A percentile compares a stretch with the other conserved stretches of the same genome.
phyloP scores from a whole-genome alignment of 164 flowering plant species.

The Aristolochia californica region DNA sequence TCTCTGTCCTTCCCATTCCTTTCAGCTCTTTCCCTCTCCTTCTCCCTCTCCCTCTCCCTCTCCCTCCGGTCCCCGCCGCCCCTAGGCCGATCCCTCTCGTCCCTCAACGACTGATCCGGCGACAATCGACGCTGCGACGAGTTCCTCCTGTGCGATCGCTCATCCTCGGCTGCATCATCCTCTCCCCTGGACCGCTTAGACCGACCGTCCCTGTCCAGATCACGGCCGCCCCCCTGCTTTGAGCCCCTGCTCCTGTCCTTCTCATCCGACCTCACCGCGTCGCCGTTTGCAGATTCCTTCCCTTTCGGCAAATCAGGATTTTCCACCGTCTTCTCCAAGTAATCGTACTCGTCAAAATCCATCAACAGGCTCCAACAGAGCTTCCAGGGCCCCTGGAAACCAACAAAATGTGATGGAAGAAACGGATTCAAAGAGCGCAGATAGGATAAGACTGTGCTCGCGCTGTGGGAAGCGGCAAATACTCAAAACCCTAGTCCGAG shows the following conservation, averaged over 20 bases:
- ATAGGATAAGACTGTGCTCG: too few relatives aligned
- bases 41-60: conserved; percentile 8
- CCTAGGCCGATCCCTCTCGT: conserved; percentile 26
- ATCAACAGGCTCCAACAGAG: conserved; percentile 11
- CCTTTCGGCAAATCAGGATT: conserved; percentile 17
- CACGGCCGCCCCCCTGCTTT: conserved; percentile 32
- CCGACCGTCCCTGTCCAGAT: conserved; percentile 18
- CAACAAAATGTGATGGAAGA: not conserved
- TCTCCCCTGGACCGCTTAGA: conserved; percentile 36
- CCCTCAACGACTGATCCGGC: conserved; percentile 14
- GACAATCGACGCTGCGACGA: conserved; percentile 10
- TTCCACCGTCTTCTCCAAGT: conserved; percentile 77
- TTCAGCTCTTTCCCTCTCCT: conserved; percentile 7
- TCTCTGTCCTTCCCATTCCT: conserved; percentile 10
- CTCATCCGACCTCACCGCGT: conserved; percentile 7
- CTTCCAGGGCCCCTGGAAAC: not conserved
- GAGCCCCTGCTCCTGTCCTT: conserved; percentile 29
- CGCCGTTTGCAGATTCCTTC: not conserved
- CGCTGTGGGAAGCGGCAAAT: too few relatives aligned
- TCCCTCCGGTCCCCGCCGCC: conserved; percentile 23
- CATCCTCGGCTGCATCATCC: conserved; percentile 16
- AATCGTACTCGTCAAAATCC: conserved; percentile 98
- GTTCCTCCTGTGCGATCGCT: conserved; percentile 6
- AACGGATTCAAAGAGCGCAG: not conserved
- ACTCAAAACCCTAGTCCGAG: too few relatives aligned